Percentiles rank a stretch among this genome's conserved stretches.
These are phyloP conservation scores for Salix suchowensis DNA, from an alignment of 345 rosid genomes.

Conservation along the genomic window DNA sequence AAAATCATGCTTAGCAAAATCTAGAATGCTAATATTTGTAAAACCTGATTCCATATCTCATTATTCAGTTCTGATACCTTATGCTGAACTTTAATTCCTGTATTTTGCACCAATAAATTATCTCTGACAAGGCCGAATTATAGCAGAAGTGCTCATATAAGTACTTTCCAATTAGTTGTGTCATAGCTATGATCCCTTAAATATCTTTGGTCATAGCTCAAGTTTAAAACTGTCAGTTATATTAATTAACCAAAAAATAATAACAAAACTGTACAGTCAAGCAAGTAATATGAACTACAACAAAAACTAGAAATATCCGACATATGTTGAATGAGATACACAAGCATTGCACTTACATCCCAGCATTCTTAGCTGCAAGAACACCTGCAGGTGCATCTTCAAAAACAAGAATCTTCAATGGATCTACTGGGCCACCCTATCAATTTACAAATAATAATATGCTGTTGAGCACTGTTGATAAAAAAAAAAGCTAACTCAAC, in stretches of 20 bases:
- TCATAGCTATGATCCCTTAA: not conserved
- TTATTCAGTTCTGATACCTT: too few relatives aligned
- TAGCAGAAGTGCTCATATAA: not conserved
- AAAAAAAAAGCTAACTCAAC: not conserved
- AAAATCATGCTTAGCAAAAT: too few relatives aligned
- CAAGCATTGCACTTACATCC: conserved; percentile 60
- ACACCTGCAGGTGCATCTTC: conserved; percentile 98
- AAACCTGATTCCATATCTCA: too few relatives aligned
- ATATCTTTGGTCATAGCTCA: not conserved
- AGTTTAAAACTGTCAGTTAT: not conserved
- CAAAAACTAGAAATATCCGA: not conserved
- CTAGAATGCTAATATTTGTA: too few relatives aligned
- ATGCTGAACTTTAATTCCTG: too few relatives aligned
- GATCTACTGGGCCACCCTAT: conserved; percentile 64
- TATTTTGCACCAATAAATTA: not conserved
- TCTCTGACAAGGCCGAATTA: not conserved
- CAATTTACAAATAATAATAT: conserved; percentile 16
- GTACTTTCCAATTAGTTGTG: not conserved
- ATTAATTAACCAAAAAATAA: not conserved
- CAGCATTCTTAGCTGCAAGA: conserved; percentile 82
- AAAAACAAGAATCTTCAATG: conserved; percentile 56
- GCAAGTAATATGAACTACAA: not conserved
- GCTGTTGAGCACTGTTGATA: not conserved
- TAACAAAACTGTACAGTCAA: not conserved
- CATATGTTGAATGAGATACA: conserved; percentile 2